Conservation (phyloP, 805 yeast genomes). For the Candida boleticola region DNA sequence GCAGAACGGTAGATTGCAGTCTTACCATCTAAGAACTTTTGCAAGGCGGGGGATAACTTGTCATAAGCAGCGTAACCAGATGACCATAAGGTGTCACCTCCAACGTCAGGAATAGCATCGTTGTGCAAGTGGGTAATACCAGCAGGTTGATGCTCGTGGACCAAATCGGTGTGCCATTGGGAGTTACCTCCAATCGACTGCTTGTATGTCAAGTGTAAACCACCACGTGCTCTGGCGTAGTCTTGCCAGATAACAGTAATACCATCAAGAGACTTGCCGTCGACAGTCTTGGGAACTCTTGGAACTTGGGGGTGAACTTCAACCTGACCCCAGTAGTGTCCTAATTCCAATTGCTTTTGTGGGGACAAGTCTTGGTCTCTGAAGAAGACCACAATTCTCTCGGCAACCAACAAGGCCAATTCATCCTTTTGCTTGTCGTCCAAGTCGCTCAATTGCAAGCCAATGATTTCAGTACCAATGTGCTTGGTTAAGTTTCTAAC, state of each 20-base stretch:
- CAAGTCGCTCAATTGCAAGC: constrained; percentile 26
- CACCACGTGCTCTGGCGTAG: constrained; percentile 24
- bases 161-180: constrained; percentile 38
- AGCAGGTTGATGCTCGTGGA: constrained; percentile 36
- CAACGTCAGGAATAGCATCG: constrained; percentile 43
- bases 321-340: constrained; percentile 28
- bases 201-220: constrained; percentile 28
- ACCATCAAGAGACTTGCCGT: constrained; percentile 24
- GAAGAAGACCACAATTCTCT: constrained; percentile 30
- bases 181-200: constrained; percentile 24
- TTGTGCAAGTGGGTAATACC: constrained; percentile 38
- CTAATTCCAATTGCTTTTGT: constrained; percentile 27
- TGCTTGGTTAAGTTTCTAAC: constrained; percentile 24
- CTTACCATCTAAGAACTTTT: constrained; percentile 52
- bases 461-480: constrained; percentile 29
- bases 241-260: constrained; percentile 43
- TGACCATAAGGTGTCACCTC: constrained; percentile 57
- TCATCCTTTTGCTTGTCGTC: constrained; percentile 28
- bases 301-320: constrained; percentile 29
- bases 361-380: constrained; percentile 32
- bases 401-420: constrained; percentile 27
- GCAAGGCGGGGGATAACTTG: constrained; percentile 50
- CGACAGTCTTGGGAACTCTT: constrained; percentile 16
- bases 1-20: constrained; percentile 43
- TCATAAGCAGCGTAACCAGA: constrained; percentile 61